phyloP scores from a whole-genome alignment of 306 rosid genomes.

The Inga laurina region DNA sequence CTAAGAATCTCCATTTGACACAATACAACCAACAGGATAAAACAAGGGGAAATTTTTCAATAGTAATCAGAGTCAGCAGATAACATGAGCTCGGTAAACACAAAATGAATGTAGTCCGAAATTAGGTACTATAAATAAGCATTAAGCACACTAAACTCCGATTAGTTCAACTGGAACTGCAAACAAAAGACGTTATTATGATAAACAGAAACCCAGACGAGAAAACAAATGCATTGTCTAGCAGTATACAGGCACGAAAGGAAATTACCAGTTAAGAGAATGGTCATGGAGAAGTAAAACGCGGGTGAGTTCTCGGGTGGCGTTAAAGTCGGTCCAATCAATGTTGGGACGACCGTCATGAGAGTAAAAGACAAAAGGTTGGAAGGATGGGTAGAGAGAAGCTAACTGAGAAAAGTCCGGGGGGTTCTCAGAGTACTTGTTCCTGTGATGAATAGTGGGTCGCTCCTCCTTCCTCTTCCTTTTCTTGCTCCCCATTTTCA shows the following conservation, averaged over 20 bases:
- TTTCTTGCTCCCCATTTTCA: conserved; percentile 43
- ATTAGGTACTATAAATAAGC: neutral
- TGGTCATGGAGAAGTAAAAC: conserved; percentile 44
- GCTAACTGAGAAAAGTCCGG: conserved; percentile 77
- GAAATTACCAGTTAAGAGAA: conserved; percentile 36
- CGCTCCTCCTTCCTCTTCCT: conserved; percentile 48
- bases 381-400: conserved; percentile 76
- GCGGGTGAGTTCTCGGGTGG: conserved; percentile 31
- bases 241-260: neutral
- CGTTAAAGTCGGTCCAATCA: conserved; percentile 17
- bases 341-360: conserved; percentile 3
- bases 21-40: neutral
- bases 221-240: neutral
- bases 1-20: neutral
- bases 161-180: neutral
- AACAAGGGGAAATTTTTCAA: neutral
- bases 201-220: neutral
- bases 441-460: conserved; percentile 57
- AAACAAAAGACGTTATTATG: neutral
- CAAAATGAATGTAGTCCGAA: neutral
- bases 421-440: conserved; percentile 75
- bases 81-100: neutral
- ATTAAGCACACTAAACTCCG: neutral
- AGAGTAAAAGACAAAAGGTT: conserved; percentile 26
- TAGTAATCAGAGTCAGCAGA: neutral